Percentiles rank a stretch among this genome's conserved stretches.
phyloP scores from a whole-genome alignment of 768 basidiomycete species.

The Pulveroboletus sp. region DNA sequence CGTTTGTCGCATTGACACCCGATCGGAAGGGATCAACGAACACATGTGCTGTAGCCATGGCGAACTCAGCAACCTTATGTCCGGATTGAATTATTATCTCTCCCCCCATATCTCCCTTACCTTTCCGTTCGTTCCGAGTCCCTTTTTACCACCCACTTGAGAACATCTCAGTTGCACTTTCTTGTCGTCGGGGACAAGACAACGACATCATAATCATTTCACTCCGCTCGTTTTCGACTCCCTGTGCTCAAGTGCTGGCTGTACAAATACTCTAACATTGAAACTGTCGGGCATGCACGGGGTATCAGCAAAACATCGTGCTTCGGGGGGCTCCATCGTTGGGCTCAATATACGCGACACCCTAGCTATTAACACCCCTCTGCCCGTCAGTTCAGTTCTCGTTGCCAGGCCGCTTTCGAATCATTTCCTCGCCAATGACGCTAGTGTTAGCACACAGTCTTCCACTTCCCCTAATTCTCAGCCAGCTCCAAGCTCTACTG shows the following conservation, averaged over 20 bases:
- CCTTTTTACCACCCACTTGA: conserved; percentile 1
- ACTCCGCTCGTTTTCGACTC: conserved; percentile 12
- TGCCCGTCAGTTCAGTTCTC: conserved; percentile 29
- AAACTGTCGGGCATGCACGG: conserved; percentile 14
- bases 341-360: conserved; percentile 36
- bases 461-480: conserved; percentile 2
- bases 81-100: conserved; percentile 3
- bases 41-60: conserved; percentile 19
- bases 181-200: conserved; percentile 10
- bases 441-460: neutral
- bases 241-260: neutral
- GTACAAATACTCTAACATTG: neutral
- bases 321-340: conserved; percentile 6
- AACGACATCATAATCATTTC: conserved; percentile 21
- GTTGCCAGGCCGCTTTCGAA: conserved; percentile 35
- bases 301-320: conserved; percentile 7
- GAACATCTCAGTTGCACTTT: neutral
- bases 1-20: neutral
- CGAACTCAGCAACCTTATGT: conserved; percentile 8
- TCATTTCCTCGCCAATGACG: conserved; percentile 29
- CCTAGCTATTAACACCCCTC: conserved; percentile 31
- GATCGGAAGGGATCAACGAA: neutral
- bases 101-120: conserved; percentile 10
- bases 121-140: neutral
- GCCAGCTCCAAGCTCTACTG: neutral